Conservation (phyloP, 2,329 filamentous ascomycete genomes). For the Huntiella savannae region DNA sequence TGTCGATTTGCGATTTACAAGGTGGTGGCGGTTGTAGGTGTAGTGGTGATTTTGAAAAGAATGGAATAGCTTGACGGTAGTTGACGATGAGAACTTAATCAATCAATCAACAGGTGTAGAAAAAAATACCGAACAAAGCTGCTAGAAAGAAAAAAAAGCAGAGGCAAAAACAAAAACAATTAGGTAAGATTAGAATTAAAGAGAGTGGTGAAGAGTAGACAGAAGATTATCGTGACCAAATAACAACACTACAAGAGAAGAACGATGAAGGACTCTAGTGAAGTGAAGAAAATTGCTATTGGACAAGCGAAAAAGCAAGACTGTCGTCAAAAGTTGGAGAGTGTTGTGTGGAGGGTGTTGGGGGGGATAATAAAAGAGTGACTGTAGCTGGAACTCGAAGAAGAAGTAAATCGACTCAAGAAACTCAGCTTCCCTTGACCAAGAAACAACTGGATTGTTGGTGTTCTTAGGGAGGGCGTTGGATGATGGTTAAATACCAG, state of each 20-base stretch:
- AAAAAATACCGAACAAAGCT: slow-evolving; percentile 3
- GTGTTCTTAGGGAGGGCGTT: slow-evolving; percentile 12
- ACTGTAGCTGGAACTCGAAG: slow-evolving; percentile 12
- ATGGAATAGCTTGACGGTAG: slow-evolving; percentile 15
- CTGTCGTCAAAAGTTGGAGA: slow-evolving; percentile 25
- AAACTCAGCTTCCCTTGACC: slow-evolving; percentile 11
- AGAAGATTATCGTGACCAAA: slow-evolving; percentile 1
- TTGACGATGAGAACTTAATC: slow-evolving; percentile 8
- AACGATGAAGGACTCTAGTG: not conserved
- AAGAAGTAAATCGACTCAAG: slow-evolving; percentile 12
- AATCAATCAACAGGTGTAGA: slow-evolving; percentile 2
- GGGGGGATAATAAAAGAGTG: slow-evolving; percentile 8
- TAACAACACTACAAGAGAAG: slow-evolving; percentile 4
- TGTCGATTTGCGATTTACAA: not conserved
- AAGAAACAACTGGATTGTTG: slow-evolving; percentile 10
- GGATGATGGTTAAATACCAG: slow-evolving; percentile 12
- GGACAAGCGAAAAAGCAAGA: not conserved
- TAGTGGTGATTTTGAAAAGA: slow-evolving; percentile 1
- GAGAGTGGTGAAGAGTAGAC: slow-evolving; percentile 10
- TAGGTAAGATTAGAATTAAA: slow-evolving; percentile 12
- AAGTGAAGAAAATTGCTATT: not conserved
- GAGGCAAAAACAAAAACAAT: slow-evolving; percentile 2
- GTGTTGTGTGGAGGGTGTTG: slow-evolving; percentile 10
- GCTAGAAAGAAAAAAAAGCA: slow-evolving; percentile 1
- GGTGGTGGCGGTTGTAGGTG: slow-evolving; percentile 12